phyloP scores from a whole-genome alignment of 2,329 filamentous ascomycete species.

The Trematosphaeria pertusa region DNA sequence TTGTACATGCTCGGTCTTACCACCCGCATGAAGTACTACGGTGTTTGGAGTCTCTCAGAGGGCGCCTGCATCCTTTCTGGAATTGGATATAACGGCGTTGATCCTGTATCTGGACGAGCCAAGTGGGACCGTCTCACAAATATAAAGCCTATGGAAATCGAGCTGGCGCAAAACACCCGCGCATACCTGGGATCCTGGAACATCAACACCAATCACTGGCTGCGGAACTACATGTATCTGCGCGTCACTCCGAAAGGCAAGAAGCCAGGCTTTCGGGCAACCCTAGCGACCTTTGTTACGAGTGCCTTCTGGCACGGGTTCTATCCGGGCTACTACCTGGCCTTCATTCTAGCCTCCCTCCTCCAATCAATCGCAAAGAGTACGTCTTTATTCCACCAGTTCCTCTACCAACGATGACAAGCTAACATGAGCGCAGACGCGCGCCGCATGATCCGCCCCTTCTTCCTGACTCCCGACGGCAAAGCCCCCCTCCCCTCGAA shows the following conservation, averaged over 20 bases:
- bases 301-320: constrained; percentile 99
- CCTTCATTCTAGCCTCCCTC: constrained; percentile 88
- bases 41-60: constrained; percentile 91
- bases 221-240: constrained; percentile 94
- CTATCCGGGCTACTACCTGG: constrained; percentile 93
- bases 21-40: constrained; percentile 91
- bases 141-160: constrained; percentile 83
- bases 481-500: constrained; percentile 66
- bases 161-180: constrained; percentile 91
- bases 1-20: constrained; percentile 86
- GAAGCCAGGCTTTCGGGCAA: constrained; percentile 95
- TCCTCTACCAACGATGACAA: not conserved
- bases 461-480: constrained; percentile 84
- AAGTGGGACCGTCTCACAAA: constrained; percentile 92
- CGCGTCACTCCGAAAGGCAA: constrained; percentile 93
- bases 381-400: constrained; percentile 57
- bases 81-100: constrained; percentile 91
- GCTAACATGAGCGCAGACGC: constrained; percentile 66
- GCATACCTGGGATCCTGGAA: constrained; percentile 95
- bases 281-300: constrained; percentile 89
- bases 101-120: constrained; percentile 81
- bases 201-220: constrained; percentile 97
- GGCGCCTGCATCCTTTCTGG: constrained; percentile 93
- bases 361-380: constrained; percentile 94
- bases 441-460: constrained; percentile 86